Evolutionary conservation across 352 stramenopile genomes (phyloP), one percentile per base, ranked within the genome.

Genomic region (Phytophthora aleatoria): DNA sequence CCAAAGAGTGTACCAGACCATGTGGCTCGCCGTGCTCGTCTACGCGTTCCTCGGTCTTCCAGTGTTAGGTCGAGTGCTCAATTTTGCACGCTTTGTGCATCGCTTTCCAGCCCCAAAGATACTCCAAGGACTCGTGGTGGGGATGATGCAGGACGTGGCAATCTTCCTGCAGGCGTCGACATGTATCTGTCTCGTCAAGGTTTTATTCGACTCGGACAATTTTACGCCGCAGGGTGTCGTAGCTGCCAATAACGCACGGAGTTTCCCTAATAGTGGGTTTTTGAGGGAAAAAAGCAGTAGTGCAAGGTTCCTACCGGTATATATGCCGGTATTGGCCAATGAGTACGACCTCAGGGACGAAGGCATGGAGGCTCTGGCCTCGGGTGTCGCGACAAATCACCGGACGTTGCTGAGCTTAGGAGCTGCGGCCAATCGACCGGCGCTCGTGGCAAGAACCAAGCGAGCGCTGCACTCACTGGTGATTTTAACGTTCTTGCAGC

Each of bases 31-130:
- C 3, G 69, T 80, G 49, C 72, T 91, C 7, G 76, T 91, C 8
- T 91, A 89, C 66, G 70, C 78, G 35, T 91, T 89, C 57, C 71
- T 86, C 5, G 80, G 83, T 1, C 67, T 91, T 9, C 83, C 83
- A 1, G 76, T 87, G 36, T 58, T 91, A 20, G 83, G 78, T 11
- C 83, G 83, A 13, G 66, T 91, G 10, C 61, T 91, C 11, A 88
- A 88, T 28, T 83, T 88, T 43, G 68, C 73, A 15, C 76, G 83
- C 0, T 89, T 85, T 48, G 73, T 79, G 33, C 80, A 89, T 51
- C 83, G 83, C 42, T 87, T 89, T 41, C 71, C 64, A 8, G 53
- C 57, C 5, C 16, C 54, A 5, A 85, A 67, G 47, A 82, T 91
- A 42, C 1, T 85, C 1, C 75, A 85, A 43, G 77, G 76, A 1